These are phyloP conservation scores for Sporodiniella umbellata DNA, from an alignment of 371 early-diverging fungal species.

Conservation along the genomic window DNA sequence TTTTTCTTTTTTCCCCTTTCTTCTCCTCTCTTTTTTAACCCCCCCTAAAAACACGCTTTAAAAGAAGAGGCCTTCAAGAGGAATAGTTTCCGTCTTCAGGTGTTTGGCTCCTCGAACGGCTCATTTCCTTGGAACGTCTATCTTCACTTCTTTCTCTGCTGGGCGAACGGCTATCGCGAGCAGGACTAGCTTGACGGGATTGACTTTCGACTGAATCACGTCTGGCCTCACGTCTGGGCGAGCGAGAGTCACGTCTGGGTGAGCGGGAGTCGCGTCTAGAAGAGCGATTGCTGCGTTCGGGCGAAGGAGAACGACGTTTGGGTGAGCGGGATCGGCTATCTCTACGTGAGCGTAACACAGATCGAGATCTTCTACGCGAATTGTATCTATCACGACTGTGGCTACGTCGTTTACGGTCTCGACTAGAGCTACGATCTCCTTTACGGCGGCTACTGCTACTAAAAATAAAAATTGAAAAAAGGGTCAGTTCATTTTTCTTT, in stretches of 20 bases:
- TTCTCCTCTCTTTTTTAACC: no score
- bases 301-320: no score
- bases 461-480: neutral
- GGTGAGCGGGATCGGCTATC: slow-evolving; percentile 2
- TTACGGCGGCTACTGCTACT: neutral
- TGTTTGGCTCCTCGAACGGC: no score
- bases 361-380: neutral
- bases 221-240: no score
- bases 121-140: no score
- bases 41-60: no score
- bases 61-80: no score
- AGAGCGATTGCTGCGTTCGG: neutral
- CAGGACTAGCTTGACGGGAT: neutral
- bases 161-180: neutral
- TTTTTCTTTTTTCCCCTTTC: no score
- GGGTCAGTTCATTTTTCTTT: neutral
- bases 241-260: no score
- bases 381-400: neutral
- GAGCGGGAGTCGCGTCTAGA: no score
- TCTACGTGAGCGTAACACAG: neutral
- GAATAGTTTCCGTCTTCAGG: no score
- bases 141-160: neutral
- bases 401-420: neutral
- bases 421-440: neutral
- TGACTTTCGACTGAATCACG: no score